phyloP scores from a whole-genome alignment of 108 stramenopile genomes.

The Chaetoceros muelleri region DNA sequence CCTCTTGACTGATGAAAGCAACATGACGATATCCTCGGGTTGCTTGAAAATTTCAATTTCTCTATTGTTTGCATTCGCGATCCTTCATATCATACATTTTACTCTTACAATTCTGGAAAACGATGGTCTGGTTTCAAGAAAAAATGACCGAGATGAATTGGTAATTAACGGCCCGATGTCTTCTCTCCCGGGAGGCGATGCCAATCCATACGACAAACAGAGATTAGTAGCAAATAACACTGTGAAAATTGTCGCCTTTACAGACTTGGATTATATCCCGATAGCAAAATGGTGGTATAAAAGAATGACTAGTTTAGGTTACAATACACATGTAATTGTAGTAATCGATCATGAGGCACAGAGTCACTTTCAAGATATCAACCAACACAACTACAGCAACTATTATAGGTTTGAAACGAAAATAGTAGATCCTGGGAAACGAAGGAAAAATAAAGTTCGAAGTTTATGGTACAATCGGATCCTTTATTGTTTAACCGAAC shows the following conservation, averaged over 20 bases:
- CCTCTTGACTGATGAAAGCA: too few species aligned
- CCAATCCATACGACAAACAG: too few species aligned
- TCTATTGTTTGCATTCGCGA: too few species aligned
- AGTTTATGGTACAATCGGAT: not conserved
- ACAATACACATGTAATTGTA: conserved; percentile 13
- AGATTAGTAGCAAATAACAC: too few species aligned
- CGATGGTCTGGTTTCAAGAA: too few species aligned
- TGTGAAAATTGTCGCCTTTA: conserved; percentile 30
- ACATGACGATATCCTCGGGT: too few species aligned
- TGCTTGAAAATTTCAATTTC: too few species aligned
- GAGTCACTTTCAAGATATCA: not conserved
- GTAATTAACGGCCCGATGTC: too few species aligned
- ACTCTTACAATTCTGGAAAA: too few species aligned
- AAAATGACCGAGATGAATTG: too few species aligned
- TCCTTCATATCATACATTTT: too few species aligned
- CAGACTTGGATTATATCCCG: conserved; percentile 16
- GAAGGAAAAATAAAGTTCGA: not conserved
- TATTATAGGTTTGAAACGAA: not conserved
- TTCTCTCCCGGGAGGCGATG: too few species aligned
- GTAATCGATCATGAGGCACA: conserved; percentile 8
- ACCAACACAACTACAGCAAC: not conserved
- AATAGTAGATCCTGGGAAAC: not conserved
- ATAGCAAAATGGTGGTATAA: conserved; percentile 31
- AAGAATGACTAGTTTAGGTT: conserved; percentile 22
- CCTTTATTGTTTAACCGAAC: conserved; percentile 2